phyloP scores from a whole-genome alignment of 768 basidiomycete species.

The Tricholoma sp. region DNA sequence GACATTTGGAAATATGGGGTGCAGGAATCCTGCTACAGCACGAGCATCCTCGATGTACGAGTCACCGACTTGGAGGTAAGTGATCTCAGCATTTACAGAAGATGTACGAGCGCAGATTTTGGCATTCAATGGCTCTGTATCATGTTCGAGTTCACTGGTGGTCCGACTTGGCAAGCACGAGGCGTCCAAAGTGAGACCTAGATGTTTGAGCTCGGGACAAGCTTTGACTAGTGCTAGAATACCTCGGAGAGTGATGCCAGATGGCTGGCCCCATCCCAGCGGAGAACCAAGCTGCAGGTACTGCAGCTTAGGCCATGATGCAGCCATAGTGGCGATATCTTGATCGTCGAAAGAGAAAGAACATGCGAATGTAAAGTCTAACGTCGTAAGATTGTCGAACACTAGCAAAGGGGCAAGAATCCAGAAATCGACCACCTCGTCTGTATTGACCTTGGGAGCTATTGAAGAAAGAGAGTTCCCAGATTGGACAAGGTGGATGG shows the following conservation, averaged over 20 bases:
- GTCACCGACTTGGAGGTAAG: slow-evolving; percentile 1
- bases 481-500: background rate
- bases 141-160: background rate
- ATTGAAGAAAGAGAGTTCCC: background rate
- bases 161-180: background rate
- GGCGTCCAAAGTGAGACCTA: background rate
- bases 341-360: background rate
- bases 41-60: background rate
- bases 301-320: background rate
- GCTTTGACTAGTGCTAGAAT: background rate
- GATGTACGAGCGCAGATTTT: background rate
- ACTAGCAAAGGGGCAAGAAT: background rate
- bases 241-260: background rate
- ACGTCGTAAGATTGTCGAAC: background rate
- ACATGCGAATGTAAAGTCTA: background rate
- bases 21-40: slow-evolving; percentile 2
- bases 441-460: background rate
- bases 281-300: slow-evolving; percentile 2
- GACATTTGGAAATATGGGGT: slow-evolving; percentile 1
- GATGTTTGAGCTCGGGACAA: slow-evolving; percentile 1
- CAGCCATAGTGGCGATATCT: background rate
- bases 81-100: background rate
- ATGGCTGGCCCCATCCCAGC: slow-evolving; percentile 1
- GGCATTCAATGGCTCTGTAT: background rate
- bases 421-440: background rate